These are phyloP conservation scores for Saccharomyces uvarum DNA, from an alignment of 1,139 yeast species.

Conservation along the genomic window DNA sequence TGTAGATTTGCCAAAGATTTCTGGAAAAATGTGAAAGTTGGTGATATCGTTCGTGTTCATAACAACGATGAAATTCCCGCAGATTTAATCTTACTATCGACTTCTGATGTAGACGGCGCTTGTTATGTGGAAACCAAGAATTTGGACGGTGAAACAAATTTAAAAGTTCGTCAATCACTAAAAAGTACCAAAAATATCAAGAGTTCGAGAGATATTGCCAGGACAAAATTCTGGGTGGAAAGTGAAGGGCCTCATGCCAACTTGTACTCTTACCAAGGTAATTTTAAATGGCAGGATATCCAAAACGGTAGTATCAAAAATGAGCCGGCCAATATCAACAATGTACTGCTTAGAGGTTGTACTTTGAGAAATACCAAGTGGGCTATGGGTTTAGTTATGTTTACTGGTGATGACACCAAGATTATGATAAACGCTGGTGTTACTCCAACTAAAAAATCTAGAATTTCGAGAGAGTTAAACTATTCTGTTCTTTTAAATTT, in stretches of 20 bases:
- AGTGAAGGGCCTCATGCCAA: constrained; percentile 86
- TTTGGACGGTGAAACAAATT: constrained; percentile 91
- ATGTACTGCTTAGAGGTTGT: constrained; percentile 80
- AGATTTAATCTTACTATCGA: constrained; percentile 68
- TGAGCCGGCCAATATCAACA: constrained; percentile 76
- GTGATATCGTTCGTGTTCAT: constrained; percentile 77
- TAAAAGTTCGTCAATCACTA: constrained; percentile 71
- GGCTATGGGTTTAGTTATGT: constrained; percentile 83
- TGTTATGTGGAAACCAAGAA: constrained; percentile 93
- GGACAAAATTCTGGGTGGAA: constrained; percentile 74
- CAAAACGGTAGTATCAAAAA: constrained; percentile 38
- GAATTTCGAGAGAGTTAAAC: constrained; percentile 78
- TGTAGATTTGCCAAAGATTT: constrained; percentile 54
- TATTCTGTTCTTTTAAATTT: constrained; percentile 76
- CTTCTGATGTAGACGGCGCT: constrained; percentile 82
- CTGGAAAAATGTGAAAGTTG: constrained; percentile 88
- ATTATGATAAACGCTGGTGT: constrained; percentile 90
- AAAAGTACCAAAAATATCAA: constrained; percentile 58
- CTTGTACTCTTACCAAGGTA: constrained; percentile 75
- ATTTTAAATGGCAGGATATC: constrained; percentile 35
- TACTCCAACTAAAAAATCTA: constrained; percentile 83
- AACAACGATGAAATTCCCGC: constrained; percentile 93
- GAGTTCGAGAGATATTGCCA: constrained; percentile 65
- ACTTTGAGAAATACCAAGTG: constrained; percentile 85
- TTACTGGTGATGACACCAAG: constrained; percentile 87